Evolutionary conservation across 2,329 filamentous ascomycete genomes (phyloP).

Genomic region (Hypoxylon sp.): DNA sequence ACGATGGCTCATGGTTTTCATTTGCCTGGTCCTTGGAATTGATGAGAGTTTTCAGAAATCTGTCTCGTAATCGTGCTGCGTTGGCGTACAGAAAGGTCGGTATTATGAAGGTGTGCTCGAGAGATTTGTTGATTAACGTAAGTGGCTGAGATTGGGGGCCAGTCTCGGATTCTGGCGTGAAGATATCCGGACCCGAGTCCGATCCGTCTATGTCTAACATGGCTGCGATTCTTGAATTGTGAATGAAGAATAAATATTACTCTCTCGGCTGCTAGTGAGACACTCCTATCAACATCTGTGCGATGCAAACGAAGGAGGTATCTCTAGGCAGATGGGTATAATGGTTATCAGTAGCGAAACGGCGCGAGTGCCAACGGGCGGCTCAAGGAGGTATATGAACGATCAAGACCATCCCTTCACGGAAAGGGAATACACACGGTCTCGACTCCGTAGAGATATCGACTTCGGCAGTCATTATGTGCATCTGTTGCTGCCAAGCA

Average conservation of each 20-base stretch:
- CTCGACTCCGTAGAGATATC: background rate
- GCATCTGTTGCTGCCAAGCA: constrained; percentile 11
- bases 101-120: constrained; percentile 34
- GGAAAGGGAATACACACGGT: background rate
- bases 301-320: constrained; percentile 1
- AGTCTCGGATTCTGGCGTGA: constrained; percentile 30
- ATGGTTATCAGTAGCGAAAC: background rate
- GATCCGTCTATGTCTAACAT: constrained; percentile 34
- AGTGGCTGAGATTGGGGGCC: constrained; percentile 30
- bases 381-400: constrained; percentile 12
- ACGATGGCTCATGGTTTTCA: constrained; percentile 3
- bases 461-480: constrained; percentile 8
- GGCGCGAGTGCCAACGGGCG: background rate
- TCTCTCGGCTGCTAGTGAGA: background rate
- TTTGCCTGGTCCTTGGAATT: constrained; percentile 6
- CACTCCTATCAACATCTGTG: background rate
- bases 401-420: background rate
- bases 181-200: constrained; percentile 34
- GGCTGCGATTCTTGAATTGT: background rate
- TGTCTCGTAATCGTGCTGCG: constrained; percentile 29
- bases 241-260: background rate
- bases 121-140: constrained; percentile 25
- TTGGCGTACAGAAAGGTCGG: constrained; percentile 31
- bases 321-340: background rate
- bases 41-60: constrained; percentile 26